phyloP scores from a whole-genome alignment of 306 rosid species.

The Pyrus pyrifolia region DNA sequence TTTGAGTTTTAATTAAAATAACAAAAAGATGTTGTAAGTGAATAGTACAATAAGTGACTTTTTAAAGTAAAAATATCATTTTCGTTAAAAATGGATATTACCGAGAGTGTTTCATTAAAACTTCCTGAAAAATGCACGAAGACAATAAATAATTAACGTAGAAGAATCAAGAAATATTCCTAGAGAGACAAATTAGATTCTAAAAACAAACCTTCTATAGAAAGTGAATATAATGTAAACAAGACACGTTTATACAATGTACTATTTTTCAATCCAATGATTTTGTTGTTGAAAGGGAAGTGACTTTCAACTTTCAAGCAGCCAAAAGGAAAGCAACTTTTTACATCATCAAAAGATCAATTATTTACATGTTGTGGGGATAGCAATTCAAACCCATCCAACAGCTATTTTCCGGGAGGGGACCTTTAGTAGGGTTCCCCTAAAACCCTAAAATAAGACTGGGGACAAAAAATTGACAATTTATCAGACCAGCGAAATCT shows the following conservation, averaged over 20 bases:
- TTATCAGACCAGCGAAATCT: constrained; percentile 20
- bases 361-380: background rate
- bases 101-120: no score
- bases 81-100: no score
- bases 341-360: background rate
- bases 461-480: background rate
- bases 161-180: background rate
- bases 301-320: no score
- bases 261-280: background rate
- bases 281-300: constrained; percentile 4
- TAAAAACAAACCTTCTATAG: background rate
- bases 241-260: background rate
- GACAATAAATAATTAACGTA: background rate
- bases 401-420: background rate
- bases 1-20: no score
- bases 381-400: background rate
- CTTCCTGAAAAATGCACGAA: no score
- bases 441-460: background rate
- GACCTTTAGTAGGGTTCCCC: background rate
- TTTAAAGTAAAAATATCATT: no score
- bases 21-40: no score
- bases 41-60: no score
- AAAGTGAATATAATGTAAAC: background rate
- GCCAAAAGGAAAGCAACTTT: background rate
- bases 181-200: background rate